Percentiles rank a stretch among this genome's conserved stretches.
These are phyloP conservation scores for Tuber microsphaerosporum DNA, from an alignment of 495 filamentous ascomycete species.

Conservation along the genomic window DNA sequence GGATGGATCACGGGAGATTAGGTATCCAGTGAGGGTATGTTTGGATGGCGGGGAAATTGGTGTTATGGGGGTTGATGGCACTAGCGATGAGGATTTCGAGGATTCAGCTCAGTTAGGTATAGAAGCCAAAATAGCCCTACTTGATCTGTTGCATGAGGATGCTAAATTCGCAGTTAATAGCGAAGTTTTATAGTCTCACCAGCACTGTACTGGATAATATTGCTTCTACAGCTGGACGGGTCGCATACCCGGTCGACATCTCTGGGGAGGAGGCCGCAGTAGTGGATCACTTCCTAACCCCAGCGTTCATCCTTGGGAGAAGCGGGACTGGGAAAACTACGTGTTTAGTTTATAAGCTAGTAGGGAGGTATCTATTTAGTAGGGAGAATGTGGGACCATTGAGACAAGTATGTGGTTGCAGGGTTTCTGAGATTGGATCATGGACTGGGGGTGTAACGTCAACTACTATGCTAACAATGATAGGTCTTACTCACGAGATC, in stretches of 20 bases:
- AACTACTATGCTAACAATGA: not conserved
- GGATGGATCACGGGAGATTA: not conserved
- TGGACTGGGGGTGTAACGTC: not conserved
- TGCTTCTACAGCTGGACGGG: not conserved
- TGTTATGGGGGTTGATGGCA: too few relatives aligned
- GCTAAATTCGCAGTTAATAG: not conserved
- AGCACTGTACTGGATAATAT: conserved; percentile 14
- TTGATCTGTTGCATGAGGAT: not conserved
- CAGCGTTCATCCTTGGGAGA: too few relatives aligned
- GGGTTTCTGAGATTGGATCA: too few relatives aligned
- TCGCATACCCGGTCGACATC: too few relatives aligned
- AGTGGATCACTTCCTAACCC: too few relatives aligned
- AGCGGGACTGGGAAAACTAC: too few relatives aligned
- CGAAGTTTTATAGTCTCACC: conserved; percentile 24
- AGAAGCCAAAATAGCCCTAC: too few relatives aligned
- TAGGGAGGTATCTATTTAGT: conserved; percentile 10
- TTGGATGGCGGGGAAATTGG: not conserved
- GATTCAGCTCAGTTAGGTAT: too few relatives aligned
- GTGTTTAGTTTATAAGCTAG: too few relatives aligned
- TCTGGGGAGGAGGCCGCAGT: too few relatives aligned
- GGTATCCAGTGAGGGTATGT: not conserved
- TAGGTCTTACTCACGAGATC: conserved; percentile 47
- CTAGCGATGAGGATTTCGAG: too few relatives aligned
- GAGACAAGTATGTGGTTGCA: conserved; percentile 40
- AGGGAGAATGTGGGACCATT: conserved; percentile 13